These are phyloP conservation scores for Paraconiothyrium brasiliense DNA, from an alignment of 2,329 filamentous ascomycete species.

Conservation along the genomic window DNA sequence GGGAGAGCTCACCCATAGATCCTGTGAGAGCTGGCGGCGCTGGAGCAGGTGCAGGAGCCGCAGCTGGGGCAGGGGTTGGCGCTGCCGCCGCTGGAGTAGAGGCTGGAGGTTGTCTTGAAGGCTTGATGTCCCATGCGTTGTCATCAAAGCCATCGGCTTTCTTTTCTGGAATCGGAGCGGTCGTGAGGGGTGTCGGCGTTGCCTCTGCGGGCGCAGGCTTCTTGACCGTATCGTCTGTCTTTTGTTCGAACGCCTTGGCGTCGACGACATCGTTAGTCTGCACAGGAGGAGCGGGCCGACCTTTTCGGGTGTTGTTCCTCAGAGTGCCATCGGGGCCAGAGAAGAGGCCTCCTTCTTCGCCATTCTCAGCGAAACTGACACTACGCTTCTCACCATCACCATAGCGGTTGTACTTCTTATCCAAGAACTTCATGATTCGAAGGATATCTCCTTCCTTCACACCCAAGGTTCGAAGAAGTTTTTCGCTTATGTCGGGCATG, in stretches of 20 bases:
- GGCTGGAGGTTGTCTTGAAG: constrained; percentile 67
- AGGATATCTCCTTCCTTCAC: constrained; percentile 96
- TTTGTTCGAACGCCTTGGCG: constrained; percentile 80
- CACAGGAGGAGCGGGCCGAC: constrained; percentile 85
- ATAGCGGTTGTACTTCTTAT: constrained; percentile 78
- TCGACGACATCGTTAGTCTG: constrained; percentile 88
- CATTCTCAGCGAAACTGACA: constrained; percentile 68
- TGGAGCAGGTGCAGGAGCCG: constrained; percentile 62
- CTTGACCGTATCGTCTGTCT: constrained; percentile 56
- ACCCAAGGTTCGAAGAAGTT: constrained; percentile 85
- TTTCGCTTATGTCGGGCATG: constrained; percentile 85
- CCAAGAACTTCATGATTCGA: constrained; percentile 89
- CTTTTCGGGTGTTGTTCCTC: constrained; percentile 93
- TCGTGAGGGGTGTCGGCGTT: constrained; percentile 60
- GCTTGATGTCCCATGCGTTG: constrained; percentile 96
- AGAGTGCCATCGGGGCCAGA: constrained; percentile 90
- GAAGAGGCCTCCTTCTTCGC: constrained; percentile 76
- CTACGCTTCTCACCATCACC: constrained; percentile 62
- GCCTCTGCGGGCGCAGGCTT: constrained; percentile 53
- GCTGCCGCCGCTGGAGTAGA: constrained; percentile 52
- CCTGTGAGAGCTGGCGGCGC: constrained; percentile 63
- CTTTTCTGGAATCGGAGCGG: constrained; percentile 59
- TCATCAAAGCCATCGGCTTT: constrained; percentile 82
- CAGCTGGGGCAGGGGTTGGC: constrained; percentile 53
- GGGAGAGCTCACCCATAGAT: constrained; percentile 73